Evolutionary conservation across 2,329 filamentous ascomycete species (phyloP), one percentile per base, ranked within the genome.

Genomic region (Akanthomyces dipterigenus): DNA sequence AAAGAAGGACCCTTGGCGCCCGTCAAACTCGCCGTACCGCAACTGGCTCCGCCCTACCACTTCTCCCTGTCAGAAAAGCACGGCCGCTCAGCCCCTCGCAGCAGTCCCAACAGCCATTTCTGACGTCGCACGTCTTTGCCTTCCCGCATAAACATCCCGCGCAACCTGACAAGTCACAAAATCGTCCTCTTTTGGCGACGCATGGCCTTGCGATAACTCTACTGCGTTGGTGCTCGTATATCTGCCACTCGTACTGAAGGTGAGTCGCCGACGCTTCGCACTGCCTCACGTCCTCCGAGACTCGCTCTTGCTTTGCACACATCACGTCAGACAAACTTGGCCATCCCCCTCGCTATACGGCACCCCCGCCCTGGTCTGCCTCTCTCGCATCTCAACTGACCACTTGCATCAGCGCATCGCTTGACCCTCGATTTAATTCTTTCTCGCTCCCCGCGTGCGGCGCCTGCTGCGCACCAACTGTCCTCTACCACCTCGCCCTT

Each of bases 1-100:
- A 62, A 57, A 40, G n/a, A n/a, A 60, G 20, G 49, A 60, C 57
- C 49, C 58, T 60, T 60, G 49, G 58, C 58, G 50, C 50, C 55
- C 57, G 40, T 56, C 53, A 62, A 62, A 49, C 28, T 43, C 48
- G 46, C 46, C 54, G 26, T 40, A 42, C 42, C 51, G 24, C 51
- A 34, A 43, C 60, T 51, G 36, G 20, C 54, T 36, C 46, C 54
- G 46, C 54, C 46, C 45, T 56, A 51, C 46, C 36, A 31, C 59
- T 26, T 48, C 59, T 26, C 42, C 31, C 28, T 53, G 56, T 24
- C 24, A 34, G 42, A 60, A 60, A 55, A 60, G 58, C 22, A 49
- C 55, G 43, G 42, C 34, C 34, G 55, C 55, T 20, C 55, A 60
- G 42, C 58, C 58, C 58, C 58, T 60, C 58, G 42, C 50, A 34